A percentile compares a stretch with the other conserved stretches of the same genome.
phyloP scores from a whole-genome alignment of 768 basidiomycete genomes.

The Trametes meyenii region DNA sequence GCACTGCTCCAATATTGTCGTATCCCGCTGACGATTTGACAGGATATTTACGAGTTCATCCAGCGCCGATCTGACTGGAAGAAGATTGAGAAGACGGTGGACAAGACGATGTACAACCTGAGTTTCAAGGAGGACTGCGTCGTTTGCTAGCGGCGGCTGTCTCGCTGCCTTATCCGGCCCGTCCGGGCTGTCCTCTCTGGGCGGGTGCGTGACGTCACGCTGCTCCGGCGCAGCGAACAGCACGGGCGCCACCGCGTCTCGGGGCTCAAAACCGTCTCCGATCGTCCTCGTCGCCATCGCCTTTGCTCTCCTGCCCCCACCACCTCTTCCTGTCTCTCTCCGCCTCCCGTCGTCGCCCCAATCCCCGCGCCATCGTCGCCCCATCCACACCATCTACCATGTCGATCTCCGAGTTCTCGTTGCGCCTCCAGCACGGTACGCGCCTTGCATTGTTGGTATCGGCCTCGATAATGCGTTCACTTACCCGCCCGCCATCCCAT shows the following conservation, averaged over 20 bases:
- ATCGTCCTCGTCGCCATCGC: not conserved
- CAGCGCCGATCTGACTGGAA: slow-evolving; percentile 97
- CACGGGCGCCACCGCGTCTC: not conserved
- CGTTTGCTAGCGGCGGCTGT: slow-evolving; percentile 18
- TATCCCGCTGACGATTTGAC: slow-evolving; percentile 1
- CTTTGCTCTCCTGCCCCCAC: not conserved
- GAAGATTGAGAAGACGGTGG: slow-evolving; percentile 95
- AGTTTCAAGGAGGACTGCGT: slow-evolving; percentile 91
- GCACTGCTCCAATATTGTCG: not conserved
- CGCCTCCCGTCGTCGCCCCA: not conserved
- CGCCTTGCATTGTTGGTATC: not conserved
- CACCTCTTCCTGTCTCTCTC: not conserved
- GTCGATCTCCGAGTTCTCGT: slow-evolving; percentile 54
- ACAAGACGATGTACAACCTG: slow-evolving; percentile 92
- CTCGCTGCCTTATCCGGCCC: not conserved
- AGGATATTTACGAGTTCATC: slow-evolving; percentile 96
- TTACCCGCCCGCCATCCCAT: not conserved
- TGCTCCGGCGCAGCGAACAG: slow-evolving; percentile 12
- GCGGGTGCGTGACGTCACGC: slow-evolving; percentile 8
- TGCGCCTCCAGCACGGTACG: slow-evolving; percentile 65
- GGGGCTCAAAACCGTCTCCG: not conserved
- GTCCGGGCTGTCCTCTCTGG: not conserved
- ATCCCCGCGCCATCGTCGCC: slow-evolving; percentile 1
- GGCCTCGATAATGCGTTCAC: slow-evolving; percentile 1
- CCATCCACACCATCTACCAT: slow-evolving; percentile 33